Evolutionary conservation across 805 yeast species (phyloP).

Genomic region (Pichia ethanolica): DNA sequence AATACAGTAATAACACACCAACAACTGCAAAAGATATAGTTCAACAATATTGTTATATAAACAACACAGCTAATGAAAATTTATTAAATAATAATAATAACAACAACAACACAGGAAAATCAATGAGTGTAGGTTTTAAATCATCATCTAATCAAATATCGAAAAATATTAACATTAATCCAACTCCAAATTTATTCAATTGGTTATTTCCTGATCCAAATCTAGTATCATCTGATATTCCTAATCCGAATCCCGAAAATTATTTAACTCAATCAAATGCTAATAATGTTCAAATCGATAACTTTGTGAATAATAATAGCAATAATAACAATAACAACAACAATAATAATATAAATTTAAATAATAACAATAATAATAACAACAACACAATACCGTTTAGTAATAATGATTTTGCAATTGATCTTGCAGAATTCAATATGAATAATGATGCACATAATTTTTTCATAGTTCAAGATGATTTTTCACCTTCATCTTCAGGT

Average conservation of each 20-base stretch:
- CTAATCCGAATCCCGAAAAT: not conserved
- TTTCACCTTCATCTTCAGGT: constrained; percentile 18
- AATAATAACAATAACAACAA: not conserved
- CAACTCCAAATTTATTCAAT: constrained; percentile 14
- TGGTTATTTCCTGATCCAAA: constrained; percentile 25
- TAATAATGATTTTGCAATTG: constrained; percentile 11
- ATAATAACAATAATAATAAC: not conserved
- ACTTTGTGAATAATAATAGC: not conserved
- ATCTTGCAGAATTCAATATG: constrained; percentile 20
- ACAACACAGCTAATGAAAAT: not conserved
- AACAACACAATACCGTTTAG: not conserved
- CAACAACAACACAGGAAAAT: not conserved
- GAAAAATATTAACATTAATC: not conserved
- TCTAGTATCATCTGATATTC: not conserved
- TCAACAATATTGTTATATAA: constrained; percentile 14
- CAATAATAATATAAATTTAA: not conserved
- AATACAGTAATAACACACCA: too few species aligned
- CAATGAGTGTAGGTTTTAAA: too few species aligned
- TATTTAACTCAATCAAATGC: not conserved
- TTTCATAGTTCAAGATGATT: constrained; percentile 24
- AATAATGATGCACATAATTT: constrained; percentile 23
- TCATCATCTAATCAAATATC: too few species aligned
- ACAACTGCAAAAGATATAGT: constrained; percentile 19
- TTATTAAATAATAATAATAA: too few species aligned
- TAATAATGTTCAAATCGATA: not conserved